Evolutionary conservation across 345 rosid genomes (phyloP).

Genomic region (Populus euphratica): DNA sequence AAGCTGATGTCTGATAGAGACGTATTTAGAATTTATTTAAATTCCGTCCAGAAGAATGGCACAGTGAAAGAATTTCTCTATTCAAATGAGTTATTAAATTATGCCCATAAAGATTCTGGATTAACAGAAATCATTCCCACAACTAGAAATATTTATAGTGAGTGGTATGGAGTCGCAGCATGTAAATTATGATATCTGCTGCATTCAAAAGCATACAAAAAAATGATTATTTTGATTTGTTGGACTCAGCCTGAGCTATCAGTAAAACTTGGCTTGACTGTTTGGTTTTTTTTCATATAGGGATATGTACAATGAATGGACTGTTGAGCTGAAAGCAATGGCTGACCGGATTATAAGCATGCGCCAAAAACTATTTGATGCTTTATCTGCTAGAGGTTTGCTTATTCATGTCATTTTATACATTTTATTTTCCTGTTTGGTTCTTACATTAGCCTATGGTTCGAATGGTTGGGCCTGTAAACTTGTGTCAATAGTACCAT

Average conservation of each 20-base stretch:
- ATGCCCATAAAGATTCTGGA: not conserved
- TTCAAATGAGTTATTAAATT: not conserved
- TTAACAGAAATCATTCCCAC: not conserved
- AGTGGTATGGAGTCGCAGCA: not conserved
- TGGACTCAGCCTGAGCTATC: not conserved
- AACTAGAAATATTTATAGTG: not conserved
- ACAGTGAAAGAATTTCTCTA: not conserved
- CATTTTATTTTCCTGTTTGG: not conserved
- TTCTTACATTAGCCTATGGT: not conserved
- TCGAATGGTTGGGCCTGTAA: not conserved
- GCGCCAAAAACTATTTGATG: constrained; percentile 40
- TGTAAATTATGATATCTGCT: not conserved
- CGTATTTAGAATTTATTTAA: not conserved
- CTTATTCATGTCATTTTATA: not conserved
- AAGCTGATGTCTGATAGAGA: not conserved
- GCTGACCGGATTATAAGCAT: constrained; percentile 36
- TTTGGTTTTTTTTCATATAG: constrained; percentile 17
- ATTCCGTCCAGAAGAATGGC: not conserved
- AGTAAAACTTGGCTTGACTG: not conserved
- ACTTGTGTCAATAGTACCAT: not conserved
- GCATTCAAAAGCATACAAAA: too few relatives aligned
- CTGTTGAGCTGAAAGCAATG: constrained; percentile 45
- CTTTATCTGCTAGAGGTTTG: constrained; percentile 41
- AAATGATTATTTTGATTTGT: not conserved
- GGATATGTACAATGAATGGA: constrained; percentile 42